Conservation (phyloP, 1,284 basidiomycete species). For the Athelia psychrophila region DNA sequence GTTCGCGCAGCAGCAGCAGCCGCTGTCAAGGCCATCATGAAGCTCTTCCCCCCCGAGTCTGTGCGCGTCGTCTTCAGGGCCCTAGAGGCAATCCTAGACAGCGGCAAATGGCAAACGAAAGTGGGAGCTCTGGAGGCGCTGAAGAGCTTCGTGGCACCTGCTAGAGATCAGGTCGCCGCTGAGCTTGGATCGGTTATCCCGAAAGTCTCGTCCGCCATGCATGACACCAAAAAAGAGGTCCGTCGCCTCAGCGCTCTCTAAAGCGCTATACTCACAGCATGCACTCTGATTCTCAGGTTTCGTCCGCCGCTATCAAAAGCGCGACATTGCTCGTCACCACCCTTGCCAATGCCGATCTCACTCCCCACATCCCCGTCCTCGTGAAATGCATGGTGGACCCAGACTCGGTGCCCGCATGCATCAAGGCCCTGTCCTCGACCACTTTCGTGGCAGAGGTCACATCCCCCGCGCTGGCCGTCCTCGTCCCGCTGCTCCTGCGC, state of each 20-base stretch:
- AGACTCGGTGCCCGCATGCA: slow-evolving; percentile 84
- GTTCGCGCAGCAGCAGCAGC: slow-evolving; percentile 80
- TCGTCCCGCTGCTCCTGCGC: slow-evolving; percentile 90
- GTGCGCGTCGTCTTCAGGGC: slow-evolving; percentile 71
- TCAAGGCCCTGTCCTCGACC: slow-evolving; percentile 93
- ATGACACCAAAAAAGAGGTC: slow-evolving; percentile 96
- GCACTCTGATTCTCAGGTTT: slow-evolving; percentile 64
- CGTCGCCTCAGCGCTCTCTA: slow-evolving; percentile 13
- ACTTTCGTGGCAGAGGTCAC: slow-evolving; percentile 99
- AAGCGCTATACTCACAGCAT: neutral
- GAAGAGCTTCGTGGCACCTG: slow-evolving; percentile 66
- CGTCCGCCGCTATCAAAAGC: slow-evolving; percentile 86
- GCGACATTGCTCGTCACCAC: slow-evolving; percentile 92
- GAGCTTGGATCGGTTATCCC: slow-evolving; percentile 86
- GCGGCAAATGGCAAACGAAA: slow-evolving; percentile 95
- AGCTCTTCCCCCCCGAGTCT: slow-evolving; percentile 84
- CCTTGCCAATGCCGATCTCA: slow-evolving; percentile 92
- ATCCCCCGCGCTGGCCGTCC: slow-evolving; percentile 92
- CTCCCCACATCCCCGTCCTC: slow-evolving; percentile 86
- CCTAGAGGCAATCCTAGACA: slow-evolving; percentile 75
- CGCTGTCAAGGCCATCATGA: slow-evolving; percentile 86
- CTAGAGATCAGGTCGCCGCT: slow-evolving; percentile 82
- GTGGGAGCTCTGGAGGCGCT: slow-evolving; percentile 91
- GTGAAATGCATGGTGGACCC: slow-evolving; percentile 97
- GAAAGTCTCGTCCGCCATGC: slow-evolving; percentile 89